Conservation (phyloP, 2,329 filamentous ascomycete species). For the Fusarium proliferatum region DNA sequence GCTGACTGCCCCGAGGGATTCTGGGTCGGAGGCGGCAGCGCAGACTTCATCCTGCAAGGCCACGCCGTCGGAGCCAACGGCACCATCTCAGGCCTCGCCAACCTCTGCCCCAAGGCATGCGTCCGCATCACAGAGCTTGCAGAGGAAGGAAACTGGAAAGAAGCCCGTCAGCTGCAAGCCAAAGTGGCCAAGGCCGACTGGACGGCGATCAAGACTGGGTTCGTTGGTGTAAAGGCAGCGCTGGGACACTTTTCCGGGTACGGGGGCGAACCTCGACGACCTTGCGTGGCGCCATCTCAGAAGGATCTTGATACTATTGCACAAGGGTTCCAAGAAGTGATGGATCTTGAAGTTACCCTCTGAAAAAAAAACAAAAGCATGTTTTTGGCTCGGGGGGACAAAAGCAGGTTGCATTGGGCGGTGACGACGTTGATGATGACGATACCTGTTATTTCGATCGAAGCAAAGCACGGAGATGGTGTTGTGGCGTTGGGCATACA, state of each 20-base stretch:
- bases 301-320: slow-evolving; percentile 50
- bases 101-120: slow-evolving; percentile 54
- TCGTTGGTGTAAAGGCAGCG: slow-evolving; percentile 61
- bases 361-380: slow-evolving; percentile 3
- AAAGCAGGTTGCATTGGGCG: slow-evolving; percentile 29
- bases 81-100: slow-evolving; percentile 55
- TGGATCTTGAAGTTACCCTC: slow-evolving; percentile 46
- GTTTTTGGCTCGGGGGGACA: background rate
- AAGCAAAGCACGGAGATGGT: slow-evolving; percentile 33
- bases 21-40: slow-evolving; percentile 54
- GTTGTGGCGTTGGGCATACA: slow-evolving; percentile 39
- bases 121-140: slow-evolving; percentile 50
- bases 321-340: slow-evolving; percentile 52
- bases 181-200: slow-evolving; percentile 59
- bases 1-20: slow-evolving; percentile 52
- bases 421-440: slow-evolving; percentile 28
- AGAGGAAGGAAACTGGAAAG: slow-evolving; percentile 47
- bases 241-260: slow-evolving; percentile 55
- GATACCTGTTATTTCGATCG: slow-evolving; percentile 28
- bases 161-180: slow-evolving; percentile 53
- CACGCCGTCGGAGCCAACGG: slow-evolving; percentile 54
- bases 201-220: slow-evolving; percentile 60
- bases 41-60: slow-evolving; percentile 56
- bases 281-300: slow-evolving; percentile 51
- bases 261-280: slow-evolving; percentile 54